A percentile compares a stretch with the other conserved stretches of the same genome.
Evolutionary conservation across 768 basidiomycete genomes (phyloP).

Genomic region (Leccinum longicurvipes): DNA sequence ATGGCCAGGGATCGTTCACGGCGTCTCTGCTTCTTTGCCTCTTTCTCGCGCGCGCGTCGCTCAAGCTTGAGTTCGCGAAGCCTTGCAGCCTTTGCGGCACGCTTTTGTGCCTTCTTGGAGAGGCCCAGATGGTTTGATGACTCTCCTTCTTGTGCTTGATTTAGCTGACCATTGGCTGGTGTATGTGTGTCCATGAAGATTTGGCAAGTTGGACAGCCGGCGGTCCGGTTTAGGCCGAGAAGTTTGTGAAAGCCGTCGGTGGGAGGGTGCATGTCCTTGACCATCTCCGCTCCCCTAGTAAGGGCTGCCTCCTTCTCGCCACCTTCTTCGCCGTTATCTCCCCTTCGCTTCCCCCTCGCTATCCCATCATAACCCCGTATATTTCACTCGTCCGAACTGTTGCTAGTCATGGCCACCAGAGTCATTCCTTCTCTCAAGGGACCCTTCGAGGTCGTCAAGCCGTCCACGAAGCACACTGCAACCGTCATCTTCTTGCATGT

Average conservation of each 20-base stretch:
- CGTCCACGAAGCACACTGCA: constrained; percentile 68
- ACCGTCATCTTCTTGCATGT: constrained; percentile 92
- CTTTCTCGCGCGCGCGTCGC: constrained; percentile 74
- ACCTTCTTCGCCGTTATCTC: not conserved
- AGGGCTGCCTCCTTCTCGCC: constrained; percentile 4
- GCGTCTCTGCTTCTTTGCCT: constrained; percentile 72
- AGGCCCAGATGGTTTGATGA: constrained; percentile 33
- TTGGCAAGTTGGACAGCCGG: constrained; percentile 5
- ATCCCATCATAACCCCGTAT: not conserved
- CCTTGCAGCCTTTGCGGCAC: constrained; percentile 66
- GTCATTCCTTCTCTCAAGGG: constrained; percentile 21
- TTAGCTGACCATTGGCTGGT: constrained; percentile 13
- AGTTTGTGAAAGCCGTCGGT: not conserved
- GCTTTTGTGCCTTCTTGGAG: constrained; percentile 80
- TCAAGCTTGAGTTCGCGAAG: constrained; percentile 64
- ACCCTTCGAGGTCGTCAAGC: constrained; percentile 47
- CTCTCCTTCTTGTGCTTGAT: constrained; percentile 12
- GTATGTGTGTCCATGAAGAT: constrained; percentile 17
- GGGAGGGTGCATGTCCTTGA: not conserved
- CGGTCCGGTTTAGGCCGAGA: constrained; percentile 25
- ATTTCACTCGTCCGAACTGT: not conserved
- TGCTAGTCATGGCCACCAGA: constrained; percentile 15
- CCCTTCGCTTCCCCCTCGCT: not conserved
- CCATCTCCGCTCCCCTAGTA: not conserved
- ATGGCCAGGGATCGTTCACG: constrained; percentile 52